Percentiles rank a stretch among this genome's conserved stretches.
Evolutionary conservation across 2,329 filamentous ascomycete genomes (phyloP).

Genomic region (Penicillium brasilianum): DNA sequence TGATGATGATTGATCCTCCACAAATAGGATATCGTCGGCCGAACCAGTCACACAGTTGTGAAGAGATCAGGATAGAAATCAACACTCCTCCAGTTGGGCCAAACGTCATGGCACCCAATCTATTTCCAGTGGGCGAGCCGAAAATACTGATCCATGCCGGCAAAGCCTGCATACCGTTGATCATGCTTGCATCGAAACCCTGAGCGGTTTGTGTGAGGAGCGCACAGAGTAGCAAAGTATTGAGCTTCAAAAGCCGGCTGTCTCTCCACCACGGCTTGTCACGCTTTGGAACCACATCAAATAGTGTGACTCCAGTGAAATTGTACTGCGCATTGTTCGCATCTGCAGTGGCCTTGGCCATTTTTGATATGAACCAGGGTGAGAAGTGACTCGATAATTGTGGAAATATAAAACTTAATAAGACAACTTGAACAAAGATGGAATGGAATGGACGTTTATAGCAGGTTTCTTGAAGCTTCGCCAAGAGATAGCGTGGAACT

Average conservation of each 20-base stretch:
- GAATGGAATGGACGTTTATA: neutral
- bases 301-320: constrained; percentile 12
- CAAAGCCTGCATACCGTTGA: constrained; percentile 55
- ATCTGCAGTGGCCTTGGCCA: neutral
- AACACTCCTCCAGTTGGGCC: constrained; percentile 17
- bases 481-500: neutral
- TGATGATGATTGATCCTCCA: constrained; percentile 51
- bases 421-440: neutral
- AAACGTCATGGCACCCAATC: constrained; percentile 17
- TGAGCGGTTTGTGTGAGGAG: constrained; percentile 42
- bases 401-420: neutral
- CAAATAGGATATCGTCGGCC: constrained; percentile 28
- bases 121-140: constrained; percentile 17
- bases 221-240: constrained; percentile 26
- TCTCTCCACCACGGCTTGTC: constrained; percentile 18
- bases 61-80: constrained; percentile 27
- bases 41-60: constrained; percentile 26
- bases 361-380: neutral
- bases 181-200: constrained; percentile 56
- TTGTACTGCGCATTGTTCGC: neutral
- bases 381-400: neutral
- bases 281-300: constrained; percentile 17
- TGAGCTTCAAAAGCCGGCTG: constrained; percentile 22
- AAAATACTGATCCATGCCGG: constrained; percentile 48
- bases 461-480: neutral